A percentile compares a stretch with the other conserved stretches of the same genome.
Evolutionary conservation across 2,329 filamentous ascomycete genomes (phyloP).

Genomic region (Onygenales sp.): DNA sequence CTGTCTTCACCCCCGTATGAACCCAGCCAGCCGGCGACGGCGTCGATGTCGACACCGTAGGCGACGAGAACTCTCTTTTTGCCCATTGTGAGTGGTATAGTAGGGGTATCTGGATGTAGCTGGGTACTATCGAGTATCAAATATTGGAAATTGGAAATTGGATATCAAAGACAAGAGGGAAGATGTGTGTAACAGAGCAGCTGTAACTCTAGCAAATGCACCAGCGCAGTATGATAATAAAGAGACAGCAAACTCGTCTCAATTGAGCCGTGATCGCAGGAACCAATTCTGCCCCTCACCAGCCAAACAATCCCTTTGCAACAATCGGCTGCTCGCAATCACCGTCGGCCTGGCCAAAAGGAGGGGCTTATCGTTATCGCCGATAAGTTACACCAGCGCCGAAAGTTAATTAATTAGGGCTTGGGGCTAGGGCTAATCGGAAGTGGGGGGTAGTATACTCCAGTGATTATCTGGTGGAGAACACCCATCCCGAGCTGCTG

Average conservation of each 20-base stretch:
- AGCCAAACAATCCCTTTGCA: too few species aligned
- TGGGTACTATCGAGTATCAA: background rate
- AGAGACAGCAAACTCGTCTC: too few species aligned
- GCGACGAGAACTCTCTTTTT: conserved; percentile 46
- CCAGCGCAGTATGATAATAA: too few species aligned
- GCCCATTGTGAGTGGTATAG: conserved; percentile 18
- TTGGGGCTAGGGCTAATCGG: background rate
- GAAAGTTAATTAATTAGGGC: background rate
- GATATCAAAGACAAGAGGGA: background rate
- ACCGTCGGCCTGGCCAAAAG: background rate
- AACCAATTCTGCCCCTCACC: too few species aligned
- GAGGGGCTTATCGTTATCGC: background rate
- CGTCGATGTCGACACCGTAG: conserved; percentile 66
- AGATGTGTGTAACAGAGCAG: too few species aligned
- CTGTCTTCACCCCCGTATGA: conserved; percentile 66
- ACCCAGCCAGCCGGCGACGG: conserved; percentile 67
- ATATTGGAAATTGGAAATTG: background rate
- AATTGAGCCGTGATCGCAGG: too few species aligned
- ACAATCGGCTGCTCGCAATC: too few species aligned
- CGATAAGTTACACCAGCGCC: background rate
- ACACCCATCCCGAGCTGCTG: background rate
- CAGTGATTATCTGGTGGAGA: background rate
- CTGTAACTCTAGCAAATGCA: too few species aligned
- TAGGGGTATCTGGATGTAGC: conserved; percentile 12
- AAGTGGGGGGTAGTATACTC: background rate